Conservation (phyloP, 2,329 filamentous ascomycete species). For the Ophiocordyceps robertsii region DNA sequence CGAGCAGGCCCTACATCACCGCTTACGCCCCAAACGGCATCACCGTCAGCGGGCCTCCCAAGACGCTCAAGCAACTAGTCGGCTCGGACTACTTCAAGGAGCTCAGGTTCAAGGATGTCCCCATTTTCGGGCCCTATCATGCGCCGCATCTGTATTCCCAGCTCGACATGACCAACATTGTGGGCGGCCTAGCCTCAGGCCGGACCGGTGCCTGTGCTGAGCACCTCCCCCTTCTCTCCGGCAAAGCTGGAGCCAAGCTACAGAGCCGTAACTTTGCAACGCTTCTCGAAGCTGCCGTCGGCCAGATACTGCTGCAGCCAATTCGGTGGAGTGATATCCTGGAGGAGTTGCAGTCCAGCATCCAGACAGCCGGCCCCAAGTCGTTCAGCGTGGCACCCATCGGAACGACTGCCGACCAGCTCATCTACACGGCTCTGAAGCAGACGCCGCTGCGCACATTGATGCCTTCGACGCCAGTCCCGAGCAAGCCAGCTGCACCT, state of each 20-base stretch:
- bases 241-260: not conserved
- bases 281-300: constrained; percentile 1
- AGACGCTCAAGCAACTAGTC: constrained; percentile 1
- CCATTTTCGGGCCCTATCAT: constrained; percentile 3
- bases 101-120: constrained; percentile 1
- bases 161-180: not conserved
- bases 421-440: constrained; percentile 3
- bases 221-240: not conserved
- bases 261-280: constrained; percentile 1
- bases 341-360: not conserved
- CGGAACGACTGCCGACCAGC: constrained; percentile 2
- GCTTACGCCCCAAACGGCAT: constrained; percentile 2
- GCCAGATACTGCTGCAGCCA: constrained; percentile 1
- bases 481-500: not conserved
- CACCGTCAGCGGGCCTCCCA: constrained; percentile 3
- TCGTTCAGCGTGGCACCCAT: constrained; percentile 2
- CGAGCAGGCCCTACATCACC: constrained; percentile 2
- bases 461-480: constrained; percentile 22
- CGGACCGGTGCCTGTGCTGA: not conserved
- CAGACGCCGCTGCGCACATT: constrained; percentile 1
- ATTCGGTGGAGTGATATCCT: constrained; percentile 1
- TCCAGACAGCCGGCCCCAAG: not conserved
- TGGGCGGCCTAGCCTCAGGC: not conserved
- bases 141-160: constrained; percentile 2
- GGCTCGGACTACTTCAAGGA: constrained; percentile 2